Conservation (phyloP, 495 filamentous ascomycete genomes). For the Aspergillus ostianus region DNA sequence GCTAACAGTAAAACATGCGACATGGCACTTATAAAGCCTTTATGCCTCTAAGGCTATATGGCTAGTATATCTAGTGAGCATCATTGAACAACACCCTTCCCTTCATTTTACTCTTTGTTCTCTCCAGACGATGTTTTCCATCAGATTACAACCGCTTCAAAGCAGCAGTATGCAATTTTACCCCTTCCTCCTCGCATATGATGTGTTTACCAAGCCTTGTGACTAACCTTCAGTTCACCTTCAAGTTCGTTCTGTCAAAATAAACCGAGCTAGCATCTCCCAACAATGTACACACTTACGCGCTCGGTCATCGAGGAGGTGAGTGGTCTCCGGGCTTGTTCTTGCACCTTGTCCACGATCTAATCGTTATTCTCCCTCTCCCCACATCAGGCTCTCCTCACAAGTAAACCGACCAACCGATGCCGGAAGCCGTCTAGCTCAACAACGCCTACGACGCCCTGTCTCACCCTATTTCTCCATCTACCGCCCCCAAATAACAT, state of each 20-base stretch:
- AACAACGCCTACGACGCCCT: neutral
- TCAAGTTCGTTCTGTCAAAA: neutral
- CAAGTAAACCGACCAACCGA: neutral
- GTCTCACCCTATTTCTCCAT: neutral
- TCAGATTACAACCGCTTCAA: neutral
- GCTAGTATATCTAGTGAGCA: neutral
- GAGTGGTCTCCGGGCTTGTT: neutral
- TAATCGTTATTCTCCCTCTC: neutral
- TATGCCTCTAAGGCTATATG: neutral
- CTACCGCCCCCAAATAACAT: neutral
- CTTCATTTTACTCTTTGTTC: neutral
- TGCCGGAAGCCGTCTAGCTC: neutral
- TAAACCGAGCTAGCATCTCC: neutral
- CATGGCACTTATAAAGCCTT: neutral
- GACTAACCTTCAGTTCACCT: neutral
- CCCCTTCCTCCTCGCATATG: neutral
- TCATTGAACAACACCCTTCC: neutral
- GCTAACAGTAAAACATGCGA: too few species aligned
- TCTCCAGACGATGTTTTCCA: neutral
- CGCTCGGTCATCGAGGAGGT: neutral
- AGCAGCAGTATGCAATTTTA: neutral
- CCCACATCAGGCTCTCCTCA: neutral
- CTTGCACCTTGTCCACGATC: neutral
- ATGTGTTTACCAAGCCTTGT: neutral
- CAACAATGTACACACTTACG: neutral